Evolutionary conservation across 164 flowering plant species (phyloP).

Genomic region (Pachysandra terminalis): DNA sequence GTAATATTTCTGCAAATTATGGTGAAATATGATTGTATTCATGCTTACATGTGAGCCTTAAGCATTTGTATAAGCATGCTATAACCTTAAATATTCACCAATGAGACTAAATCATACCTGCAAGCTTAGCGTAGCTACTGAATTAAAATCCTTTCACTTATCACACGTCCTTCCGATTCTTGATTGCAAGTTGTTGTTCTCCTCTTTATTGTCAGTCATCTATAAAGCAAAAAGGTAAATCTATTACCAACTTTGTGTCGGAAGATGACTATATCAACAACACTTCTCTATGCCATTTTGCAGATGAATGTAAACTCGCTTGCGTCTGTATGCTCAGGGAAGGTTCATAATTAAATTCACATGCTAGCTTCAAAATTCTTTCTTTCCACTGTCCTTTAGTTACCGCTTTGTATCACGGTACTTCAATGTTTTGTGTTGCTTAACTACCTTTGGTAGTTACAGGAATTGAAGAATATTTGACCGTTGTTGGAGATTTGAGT

Average conservation of each 20-base stretch:
- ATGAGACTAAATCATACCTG: too few relatives aligned
- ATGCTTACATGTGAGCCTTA: too few relatives aligned
- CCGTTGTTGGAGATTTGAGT: too few relatives aligned
- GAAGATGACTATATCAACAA: conserved; percentile 45
- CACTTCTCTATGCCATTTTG: conserved; percentile 13
- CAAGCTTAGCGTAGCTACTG: too few relatives aligned
- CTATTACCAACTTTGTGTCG: conserved; percentile 41
- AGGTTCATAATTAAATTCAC: not conserved
- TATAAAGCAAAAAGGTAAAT: conserved; percentile 36
- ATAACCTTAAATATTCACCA: too few relatives aligned
- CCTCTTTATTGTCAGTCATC: conserved; percentile 21
- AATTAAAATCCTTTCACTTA: too few relatives aligned
- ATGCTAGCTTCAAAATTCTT: too few relatives aligned
- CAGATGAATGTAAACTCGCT: conserved; percentile 13
- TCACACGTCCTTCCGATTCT: not conserved
- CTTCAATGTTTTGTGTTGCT: not conserved
- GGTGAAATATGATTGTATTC: too few relatives aligned
- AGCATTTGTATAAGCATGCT: too few relatives aligned
- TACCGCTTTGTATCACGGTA: not conserved
- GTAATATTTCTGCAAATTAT: too few relatives aligned
- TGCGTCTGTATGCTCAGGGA: conserved; percentile 15
- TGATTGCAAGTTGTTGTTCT: not conserved
- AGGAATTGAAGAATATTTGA: not conserved
- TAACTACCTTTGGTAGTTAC: not conserved
- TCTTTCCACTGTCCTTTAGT: too few relatives aligned